Base-by-base conservation (phyloP, 2,329 filamentous ascomycete species). In the Periconia sp. region DNA sequence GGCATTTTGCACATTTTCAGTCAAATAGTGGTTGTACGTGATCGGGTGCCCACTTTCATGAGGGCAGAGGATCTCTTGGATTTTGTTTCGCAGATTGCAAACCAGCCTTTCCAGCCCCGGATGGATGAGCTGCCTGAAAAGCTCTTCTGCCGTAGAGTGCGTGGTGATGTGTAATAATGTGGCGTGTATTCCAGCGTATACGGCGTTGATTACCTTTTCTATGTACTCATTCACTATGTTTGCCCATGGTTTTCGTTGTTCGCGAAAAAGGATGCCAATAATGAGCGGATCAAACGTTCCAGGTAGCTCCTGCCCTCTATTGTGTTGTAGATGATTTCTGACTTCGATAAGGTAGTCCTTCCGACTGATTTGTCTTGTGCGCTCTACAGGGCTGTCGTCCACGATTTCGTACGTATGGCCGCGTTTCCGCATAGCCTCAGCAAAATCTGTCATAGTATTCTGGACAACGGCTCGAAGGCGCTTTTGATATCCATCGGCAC, bases 11-110 rank as follows among this genome's bases (percentile, higher is more conserved):
- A 76, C 64, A 14, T 55, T 70, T 14, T 68, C 67, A 3, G 70
- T 71, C 31, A 73, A 65, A 17, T 69, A 66, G 40, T 73, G 72
- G 41, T 76, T 74, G 57, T 75, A 76, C 0, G 71, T 76, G 41
- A 72, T 72, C 0, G 57, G 64, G 33, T 65, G 64, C 0, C 60
- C 53, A 7, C 23, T 45, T 3, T 58, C 41, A 27, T 66, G 60
- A 3, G 59, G 61, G 2, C 49, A 35, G 5, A 66, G 59, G 6
- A 66, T 41, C 17, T 64, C 58, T 0, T 13, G 18, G 0, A 59
- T 51, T 42, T 65, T 64, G 0, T 27, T 37, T 11, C 49, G 37
- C 0, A 66, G n/a, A n/a, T n/a, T n/a, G n/a, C n/a, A 44, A 2
- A 51, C 54, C 2, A 65, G 1, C 0, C 6, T 42, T 2, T 59